phyloP scores from a whole-genome alignment of 495 filamentous ascomycete genomes.

The Trichoderma erinaceum region DNA sequence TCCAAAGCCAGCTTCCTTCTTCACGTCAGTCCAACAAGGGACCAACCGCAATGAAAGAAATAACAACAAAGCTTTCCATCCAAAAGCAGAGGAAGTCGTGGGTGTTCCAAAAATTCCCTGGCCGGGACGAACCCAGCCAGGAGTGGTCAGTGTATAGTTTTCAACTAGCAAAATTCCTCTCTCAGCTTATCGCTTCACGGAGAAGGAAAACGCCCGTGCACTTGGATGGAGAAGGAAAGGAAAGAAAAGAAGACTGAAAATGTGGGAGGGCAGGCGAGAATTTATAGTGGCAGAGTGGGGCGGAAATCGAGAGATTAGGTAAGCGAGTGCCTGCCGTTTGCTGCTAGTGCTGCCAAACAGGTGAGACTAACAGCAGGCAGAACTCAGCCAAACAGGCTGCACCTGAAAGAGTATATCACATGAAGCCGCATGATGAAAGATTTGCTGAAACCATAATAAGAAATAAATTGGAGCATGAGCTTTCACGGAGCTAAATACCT shows the following conservation, averaged over 20 bases:
- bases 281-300: slow-evolving; percentile 13
- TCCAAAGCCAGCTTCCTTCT: slow-evolving; percentile 10
- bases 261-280: slow-evolving; percentile 5
- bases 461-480: no score
- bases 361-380: not conserved
- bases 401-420: not conserved
- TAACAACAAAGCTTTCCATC: not conserved
- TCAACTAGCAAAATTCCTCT: slow-evolving; percentile 32
- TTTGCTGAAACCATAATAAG: no score
- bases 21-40: slow-evolving; percentile 16
- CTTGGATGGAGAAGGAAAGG: slow-evolving; percentile 16
- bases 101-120: slow-evolving; percentile 31
- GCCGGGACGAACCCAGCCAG: slow-evolving; percentile 23
- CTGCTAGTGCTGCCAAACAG: not conserved
- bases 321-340: not conserved
- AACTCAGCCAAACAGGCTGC: not conserved
- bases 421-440: not conserved
- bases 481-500: no score
- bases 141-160: slow-evolving; percentile 32
- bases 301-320: not conserved
- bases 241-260: slow-evolving; percentile 10
- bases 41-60: slow-evolving; percentile 22
- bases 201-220: slow-evolving; percentile 19
- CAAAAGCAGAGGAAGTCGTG: not conserved
- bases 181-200: slow-evolving; percentile 19